Base-by-base conservation (phyloP, 1,284 basidiomycete species). In the Entoloma clypeatum region DNA sequence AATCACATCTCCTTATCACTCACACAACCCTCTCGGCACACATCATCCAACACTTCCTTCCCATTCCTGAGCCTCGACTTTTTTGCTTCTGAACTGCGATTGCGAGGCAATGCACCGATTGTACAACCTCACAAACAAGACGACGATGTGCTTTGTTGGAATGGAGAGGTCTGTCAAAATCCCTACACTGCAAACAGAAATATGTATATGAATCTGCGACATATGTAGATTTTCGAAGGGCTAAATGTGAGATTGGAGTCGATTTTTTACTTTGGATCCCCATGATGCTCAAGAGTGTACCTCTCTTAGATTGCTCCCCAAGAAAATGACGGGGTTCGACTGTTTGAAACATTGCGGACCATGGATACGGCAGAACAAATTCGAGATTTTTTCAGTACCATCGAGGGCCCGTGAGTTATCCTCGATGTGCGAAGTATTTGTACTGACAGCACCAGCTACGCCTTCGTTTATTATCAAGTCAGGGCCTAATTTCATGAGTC, bases 361-460 rank as follows among this genome's bases (percentile, higher is more conserved):
- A 50, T 63, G 3, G 45, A 63, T n/a, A 69, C 69, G 11, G 45
- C 60, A 2, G 71, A 70, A 36, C 64, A 71, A 11, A 57, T 86
- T 23, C 58, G 68, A 10, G 56, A 68, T 24, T 57, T 85, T 0
- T 67, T 95, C 24, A 73, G 74, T 11, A 58, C 51, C 8, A 71
- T 95, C 4, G 92, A 96, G 59, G 93, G 93, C 39, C 93, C 93
- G 82, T 95, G 64, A 71, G 91, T 75, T 30, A 13, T 29, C 14
- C 23, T 14, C 13, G n/a, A 7, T 30, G n/a, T 3, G 25, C 18
- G 25, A 13, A 33, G 14, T 30, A 17, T 41, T 30, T 45, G 28
- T 41, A 38, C 35, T 24, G n/a, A 13, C 23, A 48, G 23, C 29
- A 21, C 17, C 51, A 93, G 90, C 36, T 92, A 92, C 60, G 91